A percentile compares a stretch with the other conserved stretches of the same genome.
These are phyloP conservation scores for Francoa sonchifolia DNA, from an alignment of 441 rosid species.

Conservation along the genomic window DNA sequence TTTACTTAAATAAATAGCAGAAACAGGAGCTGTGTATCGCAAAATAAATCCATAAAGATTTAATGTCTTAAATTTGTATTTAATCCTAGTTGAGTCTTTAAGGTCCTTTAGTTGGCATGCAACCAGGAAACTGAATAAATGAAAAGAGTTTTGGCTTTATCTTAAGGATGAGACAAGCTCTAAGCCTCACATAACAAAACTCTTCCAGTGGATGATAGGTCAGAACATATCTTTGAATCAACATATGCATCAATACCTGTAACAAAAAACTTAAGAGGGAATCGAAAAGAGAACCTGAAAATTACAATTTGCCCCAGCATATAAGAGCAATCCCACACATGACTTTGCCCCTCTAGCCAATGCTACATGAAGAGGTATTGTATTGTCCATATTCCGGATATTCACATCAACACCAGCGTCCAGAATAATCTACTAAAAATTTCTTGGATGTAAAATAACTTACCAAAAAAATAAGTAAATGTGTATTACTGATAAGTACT, in stretches of 20 bases:
- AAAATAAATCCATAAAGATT: too few species aligned
- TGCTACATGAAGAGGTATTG: conserved; percentile 92
- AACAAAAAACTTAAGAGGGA: background rate
- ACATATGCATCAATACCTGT: conserved; percentile 5
- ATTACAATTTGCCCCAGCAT: conserved; percentile 84
- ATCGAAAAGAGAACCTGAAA: conserved; percentile 49
- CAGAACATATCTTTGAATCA: conserved; percentile 1
- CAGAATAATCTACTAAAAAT: conserved; percentile 63
- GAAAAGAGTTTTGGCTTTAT: too few species aligned
- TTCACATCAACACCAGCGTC: conserved; percentile 96
- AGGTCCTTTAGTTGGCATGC: too few species aligned
- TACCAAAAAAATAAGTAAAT: background rate
- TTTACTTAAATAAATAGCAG: conserved; percentile 11
- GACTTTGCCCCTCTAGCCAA: conserved; percentile 87
- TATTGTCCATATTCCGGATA: conserved; percentile 74
- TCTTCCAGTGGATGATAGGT: background rate
- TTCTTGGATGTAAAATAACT: conserved; percentile 7
- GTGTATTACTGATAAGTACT: too few species aligned
- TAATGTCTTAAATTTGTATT: too few species aligned
- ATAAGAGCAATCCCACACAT: conserved; percentile 81
- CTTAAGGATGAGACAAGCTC: too few species aligned
- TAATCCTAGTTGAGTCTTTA: too few species aligned
- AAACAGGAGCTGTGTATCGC: background rate
- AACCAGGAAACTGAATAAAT: too few species aligned
- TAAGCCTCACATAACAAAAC: background rate